Evolutionary conservation across 192 early-diverging fungal species (phyloP), one percentile per base, ranked within the genome.

Genomic region (Rhizoclosmatium globosum): DNA sequence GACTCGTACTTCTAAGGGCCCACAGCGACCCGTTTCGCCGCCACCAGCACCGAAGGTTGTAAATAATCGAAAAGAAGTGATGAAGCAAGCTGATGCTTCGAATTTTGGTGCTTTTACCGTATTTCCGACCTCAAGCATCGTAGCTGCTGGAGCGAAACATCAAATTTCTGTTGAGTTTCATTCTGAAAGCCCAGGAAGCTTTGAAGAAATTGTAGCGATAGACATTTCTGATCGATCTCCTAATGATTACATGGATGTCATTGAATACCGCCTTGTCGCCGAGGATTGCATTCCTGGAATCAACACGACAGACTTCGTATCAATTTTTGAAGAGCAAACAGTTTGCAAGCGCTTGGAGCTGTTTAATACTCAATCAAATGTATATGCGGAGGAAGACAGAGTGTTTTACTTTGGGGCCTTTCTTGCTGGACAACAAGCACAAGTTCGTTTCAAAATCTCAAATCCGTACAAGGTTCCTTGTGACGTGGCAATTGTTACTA

Each of bases 371-470:
- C 89, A 85, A 47, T 82, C 74, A 21, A 87, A 87, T 76, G 83
- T 91, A n/a, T 91, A 88, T 83, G 89, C 89, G 0, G 90, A 91
- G 64, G 90, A 91, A 47, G 88, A 91, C 68, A 78, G 88, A 42
- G 85, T 84, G 2, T 89, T 91, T 76, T 85, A 88, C 47, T 91
- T 91, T 81, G 88, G 89, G 9, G 82, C 90, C 1, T 87, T 79
- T 74, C 68, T 91, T 4, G 89, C 85, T 23, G 89, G 89, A 6
- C 83, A 89, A 43, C 87, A 89, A 74, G 82, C 82, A 11, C 84
- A 85, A 71, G 89, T 82, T 46, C 85, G 85, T 3, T 88, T 91
- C 80, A 91, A 91, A 71, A 81, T 91, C 9, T 81, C 88, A 60
- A 91, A 91, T 83, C 90, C 90, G 11, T 89, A 68, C 80, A 91